Evolutionary conservation across 306 rosid genomes (phyloP), one percentile per base, ranked within the genome.

Genomic region (Pterocarpus santalinus): DNA sequence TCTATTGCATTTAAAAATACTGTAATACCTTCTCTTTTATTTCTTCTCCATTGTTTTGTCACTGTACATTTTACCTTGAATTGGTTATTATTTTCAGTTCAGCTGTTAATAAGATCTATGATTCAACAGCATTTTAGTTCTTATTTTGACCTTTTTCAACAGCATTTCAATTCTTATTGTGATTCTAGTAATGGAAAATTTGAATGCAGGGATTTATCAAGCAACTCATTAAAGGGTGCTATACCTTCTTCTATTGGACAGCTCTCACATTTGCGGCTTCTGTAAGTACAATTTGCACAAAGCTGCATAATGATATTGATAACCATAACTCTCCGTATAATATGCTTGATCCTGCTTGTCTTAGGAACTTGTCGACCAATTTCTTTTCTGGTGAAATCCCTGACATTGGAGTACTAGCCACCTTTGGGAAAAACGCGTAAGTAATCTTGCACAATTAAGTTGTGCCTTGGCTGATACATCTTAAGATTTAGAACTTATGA

Each of bases 161-260:
- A 13, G 34, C 16, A 30, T 82, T 36, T 61, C 0, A 44, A 28
- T 65, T 39, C 3, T 6, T 12, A 38, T 33, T 10, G 76, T 12
- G 32, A 17, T 57, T 57, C 39, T 64, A 76, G 35, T 77, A 55
- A 55, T 15, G 7, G 8, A 9, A 8, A 72, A 46, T 60, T 52
- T 75, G 14, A 47, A 33, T 83, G 72, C 58, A 91, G 96, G 80
- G 93, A 91, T 71, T 76, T 91, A 64, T 91, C 93, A 32, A 86
- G 93, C 85, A 91, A 91, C 84, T 86, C 85, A 67, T 64, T 91
- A 13, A 91, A 86, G 83, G 96, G 93, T 2, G 91, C 90, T 3
- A 92, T 92, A 88, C 92, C 97, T 61, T 88, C 97, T 28, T 85
- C 92, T 8, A 82, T 92, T 66, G 94, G 97, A 73, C 90, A 86